Evolutionary conservation across 495 filamentous ascomycete species (phyloP).

Genomic region (Saxophila tyrrhenica): DNA sequence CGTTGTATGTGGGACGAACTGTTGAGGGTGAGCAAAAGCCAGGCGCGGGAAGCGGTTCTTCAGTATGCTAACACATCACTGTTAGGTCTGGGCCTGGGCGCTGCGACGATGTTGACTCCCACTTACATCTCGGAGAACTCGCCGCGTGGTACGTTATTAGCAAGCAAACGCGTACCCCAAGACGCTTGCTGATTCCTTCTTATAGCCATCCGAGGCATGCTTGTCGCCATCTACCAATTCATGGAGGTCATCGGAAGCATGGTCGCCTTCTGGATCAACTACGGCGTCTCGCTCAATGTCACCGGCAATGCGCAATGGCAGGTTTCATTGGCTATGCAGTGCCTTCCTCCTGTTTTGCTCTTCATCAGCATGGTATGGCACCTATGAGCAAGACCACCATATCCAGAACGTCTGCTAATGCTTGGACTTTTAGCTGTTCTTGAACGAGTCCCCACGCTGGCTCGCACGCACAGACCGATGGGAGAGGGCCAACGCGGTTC

Average conservation of each 20-base stretch:
- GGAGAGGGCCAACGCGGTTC: background rate
- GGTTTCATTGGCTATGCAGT: slow-evolving; percentile 18
- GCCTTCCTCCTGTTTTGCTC: slow-evolving; percentile 8
- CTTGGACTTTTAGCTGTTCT: too few species aligned
- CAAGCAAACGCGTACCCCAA: too few species aligned
- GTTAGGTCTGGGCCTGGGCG: too few species aligned
- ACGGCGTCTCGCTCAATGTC: background rate
- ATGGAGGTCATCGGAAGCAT: slow-evolving; percentile 54
- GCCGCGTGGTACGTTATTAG: too few species aligned
- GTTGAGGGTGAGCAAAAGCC: too few species aligned
- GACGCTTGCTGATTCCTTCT: too few species aligned
- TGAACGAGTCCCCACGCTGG: slow-evolving; percentile 13
- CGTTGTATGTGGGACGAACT: too few species aligned
- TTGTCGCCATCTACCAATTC: slow-evolving; percentile 61
- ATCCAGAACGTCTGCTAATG: too few species aligned
- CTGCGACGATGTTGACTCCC: slow-evolving; percentile 53
- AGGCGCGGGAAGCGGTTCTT: too few species aligned
- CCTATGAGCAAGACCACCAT: too few species aligned
- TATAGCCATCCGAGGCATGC: slow-evolving; percentile 53
- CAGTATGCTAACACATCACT: too few species aligned
- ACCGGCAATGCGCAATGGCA: slow-evolving; percentile 4
- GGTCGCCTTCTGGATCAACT: slow-evolving; percentile 36
- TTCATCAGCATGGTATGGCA: slow-evolving; percentile 3
- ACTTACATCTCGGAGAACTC: slow-evolving; percentile 52
- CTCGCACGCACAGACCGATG: slow-evolving; percentile 5